A percentile compares a stretch with the other conserved stretches of the same genome.
Evolutionary conservation across 495 filamentous ascomycete genomes (phyloP).

Genomic region (Penicillium pancosmium): DNA sequence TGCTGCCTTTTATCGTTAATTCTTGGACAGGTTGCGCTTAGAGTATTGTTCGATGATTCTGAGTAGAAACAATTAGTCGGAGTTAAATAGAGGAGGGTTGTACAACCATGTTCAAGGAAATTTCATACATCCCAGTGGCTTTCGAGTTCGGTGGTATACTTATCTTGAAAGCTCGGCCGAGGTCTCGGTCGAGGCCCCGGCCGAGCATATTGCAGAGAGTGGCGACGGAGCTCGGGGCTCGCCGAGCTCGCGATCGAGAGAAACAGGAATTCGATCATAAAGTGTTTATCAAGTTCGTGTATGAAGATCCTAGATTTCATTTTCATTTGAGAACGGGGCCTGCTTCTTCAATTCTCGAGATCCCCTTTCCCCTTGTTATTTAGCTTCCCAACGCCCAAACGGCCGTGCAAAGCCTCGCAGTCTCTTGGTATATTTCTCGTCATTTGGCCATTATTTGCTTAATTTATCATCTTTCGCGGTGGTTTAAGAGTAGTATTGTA

Average conservation of each 20-base stretch:
- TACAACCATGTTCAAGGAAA: neutral
- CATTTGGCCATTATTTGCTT: too few relatives aligned
- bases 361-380: too few relatives aligned
- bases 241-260: neutral
- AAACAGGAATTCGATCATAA: too few relatives aligned
- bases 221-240: neutral
- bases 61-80: neutral
- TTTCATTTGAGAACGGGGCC: too few relatives aligned
- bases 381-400: too few relatives aligned
- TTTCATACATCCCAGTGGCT: neutral
- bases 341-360: too few relatives aligned
- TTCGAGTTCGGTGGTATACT: neutral
- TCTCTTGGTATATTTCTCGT: too few relatives aligned
- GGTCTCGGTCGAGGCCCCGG: conserved; percentile 14
- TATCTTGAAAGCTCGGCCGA: conserved; percentile 6
- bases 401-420: too few relatives aligned
- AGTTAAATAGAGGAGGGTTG: neutral
- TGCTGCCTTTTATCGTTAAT: neutral
- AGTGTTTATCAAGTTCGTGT: too few relatives aligned
- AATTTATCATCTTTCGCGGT: too few relatives aligned
- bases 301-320: too few relatives aligned
- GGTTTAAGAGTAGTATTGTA: too few relatives aligned
- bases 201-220: conserved; percentile 5
- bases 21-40: neutral
- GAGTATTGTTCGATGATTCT: neutral